These are phyloP conservation scores for Penicillium capsulatum DNA, from an alignment of 2,329 filamentous ascomycete species.

Conservation along the genomic window DNA sequence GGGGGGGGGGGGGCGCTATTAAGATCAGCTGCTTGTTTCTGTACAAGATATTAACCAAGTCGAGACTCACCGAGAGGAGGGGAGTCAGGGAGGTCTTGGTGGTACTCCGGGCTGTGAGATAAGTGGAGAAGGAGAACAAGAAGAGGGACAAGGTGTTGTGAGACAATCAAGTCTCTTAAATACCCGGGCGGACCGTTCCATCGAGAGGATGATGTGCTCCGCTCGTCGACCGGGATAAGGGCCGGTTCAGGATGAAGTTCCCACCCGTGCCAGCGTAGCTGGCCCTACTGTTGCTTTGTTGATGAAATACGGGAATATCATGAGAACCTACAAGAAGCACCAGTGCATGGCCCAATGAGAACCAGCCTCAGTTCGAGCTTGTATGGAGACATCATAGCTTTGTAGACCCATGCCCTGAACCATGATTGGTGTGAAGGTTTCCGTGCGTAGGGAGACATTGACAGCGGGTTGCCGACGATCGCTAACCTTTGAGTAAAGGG, in stretches of 20 bases:
- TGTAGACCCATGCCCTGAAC: too few relatives aligned
- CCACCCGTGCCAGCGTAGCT: background rate
- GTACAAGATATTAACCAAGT: too few relatives aligned
- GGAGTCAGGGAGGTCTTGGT: background rate
- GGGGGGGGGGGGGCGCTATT: background rate
- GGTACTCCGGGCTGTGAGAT: background rate
- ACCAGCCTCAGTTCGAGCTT: background rate
- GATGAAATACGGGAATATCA: constrained; percentile 6
- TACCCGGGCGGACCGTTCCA: background rate
- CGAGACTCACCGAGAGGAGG: background rate
- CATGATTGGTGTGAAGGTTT: too few relatives aligned
- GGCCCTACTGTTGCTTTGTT: background rate
- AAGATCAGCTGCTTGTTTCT: background rate
- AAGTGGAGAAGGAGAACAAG: background rate
- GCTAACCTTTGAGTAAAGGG: background rate
- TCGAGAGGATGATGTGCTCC: constrained; percentile 5
- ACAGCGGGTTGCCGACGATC: too few relatives aligned
- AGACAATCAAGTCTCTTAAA: background rate
- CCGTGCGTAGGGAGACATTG: too few relatives aligned
- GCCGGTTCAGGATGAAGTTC: background rate
- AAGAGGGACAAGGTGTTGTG: background rate
- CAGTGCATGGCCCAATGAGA: background rate
- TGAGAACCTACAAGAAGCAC: background rate
- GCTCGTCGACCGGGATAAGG: background rate
- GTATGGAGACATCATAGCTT: constrained; percentile 5